Evolutionary conservation across 2,329 filamentous ascomycete genomes (phyloP), one percentile per base, ranked within the genome.

Genomic region (Pseudomassariella vexata): DNA sequence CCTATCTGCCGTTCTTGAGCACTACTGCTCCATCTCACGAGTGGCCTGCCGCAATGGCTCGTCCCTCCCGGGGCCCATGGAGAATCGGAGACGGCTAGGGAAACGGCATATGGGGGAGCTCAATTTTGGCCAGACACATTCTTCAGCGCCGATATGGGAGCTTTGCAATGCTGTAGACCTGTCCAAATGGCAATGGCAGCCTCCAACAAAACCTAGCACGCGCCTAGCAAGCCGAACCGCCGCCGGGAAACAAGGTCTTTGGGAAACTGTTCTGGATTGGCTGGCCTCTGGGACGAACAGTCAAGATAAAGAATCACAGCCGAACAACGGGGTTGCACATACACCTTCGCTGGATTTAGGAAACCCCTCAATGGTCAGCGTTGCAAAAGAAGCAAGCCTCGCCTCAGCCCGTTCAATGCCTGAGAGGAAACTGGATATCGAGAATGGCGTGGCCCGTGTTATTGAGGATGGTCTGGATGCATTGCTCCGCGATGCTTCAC

Each of bases 21-120:
- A 63, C 12, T 70, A 63, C 46, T 62, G 50, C 31, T 41, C 47
- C 23, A 38, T 50, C 2, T 59, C 56, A 6, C 40, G 36, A 19
- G 24, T 49, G 47, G 19, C 32, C 24, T 35, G 21, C 17, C 37
- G 37, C 19, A 25, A 48, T 45, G 52, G 44, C 30, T 56, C 53
- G 45, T 69, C 65, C 17, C 58, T 66, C 6, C 66, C 68, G 0
- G 73, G 73, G 0, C 72, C 73, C 1, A 57, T 78, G 40, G 74
- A 78, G 52, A 66, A 62, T 46, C 65, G 69, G 19, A 69, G 68
- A 19, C 63, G 73, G 6, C 45, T 68, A 14, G 70, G 70, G 21
- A 73, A 63, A 48, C 65, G 73, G 34, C 65, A 63, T 31, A 73
- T 77, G 62, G 70, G 66, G 14, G 70, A 64, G 31, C 50, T 73